Conservation (phyloP, 1,139 yeast genomes). For the Candida tropicalis region DNA sequence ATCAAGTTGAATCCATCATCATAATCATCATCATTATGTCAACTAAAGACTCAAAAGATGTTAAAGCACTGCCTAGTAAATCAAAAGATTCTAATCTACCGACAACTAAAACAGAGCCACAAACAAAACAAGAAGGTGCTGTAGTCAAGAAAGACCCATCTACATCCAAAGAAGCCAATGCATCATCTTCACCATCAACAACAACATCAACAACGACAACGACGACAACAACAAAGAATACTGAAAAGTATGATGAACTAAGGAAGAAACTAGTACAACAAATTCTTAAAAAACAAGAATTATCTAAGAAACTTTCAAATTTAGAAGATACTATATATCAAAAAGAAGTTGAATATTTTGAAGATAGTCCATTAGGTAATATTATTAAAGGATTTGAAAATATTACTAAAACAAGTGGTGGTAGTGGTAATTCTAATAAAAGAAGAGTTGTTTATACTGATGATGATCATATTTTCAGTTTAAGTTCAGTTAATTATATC, state of each 20-base stretch:
- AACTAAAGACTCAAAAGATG: conserved; percentile 10
- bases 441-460: conserved; percentile 65
- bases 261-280: conserved; percentile 69
- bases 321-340: conserved; percentile 84
- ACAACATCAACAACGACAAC: too few relatives aligned
- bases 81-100: conserved; percentile 2
- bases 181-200: too few relatives aligned
- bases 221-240: conserved; percentile 11
- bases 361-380: conserved; percentile 71
- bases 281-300: conserved; percentile 61
- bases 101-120: conserved; percentile 7
- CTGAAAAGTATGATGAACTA: conserved; percentile 65
- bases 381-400: conserved; percentile 89
- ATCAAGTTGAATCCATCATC: background rate
- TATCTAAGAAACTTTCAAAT: conserved; percentile 61
- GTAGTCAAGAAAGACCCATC: background rate
- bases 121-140: background rate
- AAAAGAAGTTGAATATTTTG: conserved; percentile 77
- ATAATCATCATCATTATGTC: conserved; percentile 1
- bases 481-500: conserved; percentile 74
- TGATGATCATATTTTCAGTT: conserved; percentile 82
- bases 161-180: conserved; percentile 1
- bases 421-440: conserved; percentile 34
- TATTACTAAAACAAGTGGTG: conserved; percentile 56
- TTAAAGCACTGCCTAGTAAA: conserved; percentile 10